Evolutionary conservation across 257 asterid species (phyloP), one percentile per base, ranked within the genome.

Genomic region (Lithospermum erythrorhizon): DNA sequence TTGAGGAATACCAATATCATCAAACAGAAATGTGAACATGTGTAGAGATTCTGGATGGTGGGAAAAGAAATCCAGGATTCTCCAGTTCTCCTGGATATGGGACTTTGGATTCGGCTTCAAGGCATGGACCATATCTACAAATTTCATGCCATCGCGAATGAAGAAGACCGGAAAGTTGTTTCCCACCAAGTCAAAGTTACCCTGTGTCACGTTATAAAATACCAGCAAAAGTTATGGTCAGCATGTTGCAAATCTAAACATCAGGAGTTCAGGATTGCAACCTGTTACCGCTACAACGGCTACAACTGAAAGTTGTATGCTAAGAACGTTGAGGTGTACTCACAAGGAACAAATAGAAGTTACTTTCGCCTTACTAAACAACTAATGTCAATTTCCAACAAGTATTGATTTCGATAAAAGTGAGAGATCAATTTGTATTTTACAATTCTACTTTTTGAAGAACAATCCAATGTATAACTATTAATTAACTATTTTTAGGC

Each of bases 131-230:
- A 83, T 75, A 58, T 93, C 98, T 2, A 97, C 97, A 73, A 93
- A 93, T 57, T 93, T 83, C 94, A 89, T 84, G 54, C 89, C 97
- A 70, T 93, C 97, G 4, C 97, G 95, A 35, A 89, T 20, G 68
- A 93, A 93, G 62, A 93, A 89, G 53, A 93, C 95, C 0, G 99
- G 99, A 76, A 89, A 86, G 71, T 93, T 93, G 90, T 93, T 93
- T 27, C 99, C 99, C 62, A 93, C 99, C 82, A 93, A 68, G 61
- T 93, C 99, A 49, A 84, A 89, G 81, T 93, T 93, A 4, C 97
- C 97, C 99, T 85, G 82, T 16, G 68, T 52, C 69, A 24, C 53
- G 51, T 14, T 24, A 15, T 35, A 55, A 25, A 55, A 54, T 64
- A 51, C 41, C 7, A 22, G 23, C 30, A 25, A 21, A 35, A 59